These are phyloP conservation scores for Ballota nigra DNA, from an alignment of 257 asterid species.

Conservation along the genomic window DNA sequence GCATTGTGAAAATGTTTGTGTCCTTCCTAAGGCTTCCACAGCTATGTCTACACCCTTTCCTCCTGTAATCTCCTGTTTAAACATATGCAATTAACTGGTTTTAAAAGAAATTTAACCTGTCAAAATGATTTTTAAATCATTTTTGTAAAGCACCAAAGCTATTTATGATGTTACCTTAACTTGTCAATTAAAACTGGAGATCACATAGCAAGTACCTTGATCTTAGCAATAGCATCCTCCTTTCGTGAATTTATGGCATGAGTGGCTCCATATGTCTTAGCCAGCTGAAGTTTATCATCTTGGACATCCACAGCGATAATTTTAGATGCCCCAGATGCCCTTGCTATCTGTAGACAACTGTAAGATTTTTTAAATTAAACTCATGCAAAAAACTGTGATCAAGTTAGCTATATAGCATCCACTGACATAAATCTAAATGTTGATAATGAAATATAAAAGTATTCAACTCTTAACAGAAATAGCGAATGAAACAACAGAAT, in stretches of 20 bases:
- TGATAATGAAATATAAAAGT: not conserved
- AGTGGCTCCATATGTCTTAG: conserved; percentile 82
- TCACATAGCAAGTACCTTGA: conserved; percentile 43
- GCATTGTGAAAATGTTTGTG: conserved; percentile 82
- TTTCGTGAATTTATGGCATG: conserved; percentile 68
- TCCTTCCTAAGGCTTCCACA: conserved; percentile 88
- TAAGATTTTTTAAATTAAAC: conserved; percentile 33
- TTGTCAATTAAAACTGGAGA: not conserved
- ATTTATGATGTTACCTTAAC: not conserved
- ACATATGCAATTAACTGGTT: conserved; percentile 6
- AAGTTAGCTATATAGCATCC: conserved; percentile 8
- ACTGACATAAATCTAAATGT: not conserved
- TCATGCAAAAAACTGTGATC: conserved; percentile 15
- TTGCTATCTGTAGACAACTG: conserved; percentile 98
- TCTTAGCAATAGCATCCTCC: conserved; percentile 74
- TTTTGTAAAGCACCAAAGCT: too few species aligned
- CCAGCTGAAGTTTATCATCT: conserved; percentile 88
- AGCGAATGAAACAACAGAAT: not conserved
- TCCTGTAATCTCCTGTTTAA: conserved; percentile 81
- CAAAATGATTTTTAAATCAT: not conserved
- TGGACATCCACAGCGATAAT: conserved; percentile 94
- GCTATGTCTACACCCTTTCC: conserved; percentile 96
- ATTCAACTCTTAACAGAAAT: not conserved
- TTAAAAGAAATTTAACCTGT: not conserved
- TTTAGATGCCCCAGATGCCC: conserved; percentile 97